Base-by-base conservation (phyloP, 2,329 filamentous ascomycete species). In the Trichoderma semiorbis region DNA sequence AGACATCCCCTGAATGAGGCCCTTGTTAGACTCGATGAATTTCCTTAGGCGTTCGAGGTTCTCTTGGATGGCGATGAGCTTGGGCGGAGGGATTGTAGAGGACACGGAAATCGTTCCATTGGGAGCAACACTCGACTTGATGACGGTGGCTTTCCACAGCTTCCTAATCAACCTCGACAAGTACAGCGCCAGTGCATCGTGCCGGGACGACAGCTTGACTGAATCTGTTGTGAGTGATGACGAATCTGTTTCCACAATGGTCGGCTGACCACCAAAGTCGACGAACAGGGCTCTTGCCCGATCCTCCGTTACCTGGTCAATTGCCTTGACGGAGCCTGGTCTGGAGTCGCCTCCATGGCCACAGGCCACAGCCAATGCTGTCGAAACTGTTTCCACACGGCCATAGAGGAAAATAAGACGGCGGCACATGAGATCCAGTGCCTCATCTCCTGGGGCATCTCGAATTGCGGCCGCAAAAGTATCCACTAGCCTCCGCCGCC, bases 281-380 rank as follows among this genome's bases (percentile, higher is more conserved):
- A 98, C 94, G 80, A 98, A 98, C 1, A 92, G 92, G 74, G 93
- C 91, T 72, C 94, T 90, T 5, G 95, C 96, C 73, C 91, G 89
- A 75, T 97, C 94, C 61, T 97, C 86, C 1, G 97, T 94, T 43
- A 94, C 89, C 14, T 95, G 93, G 77, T 98, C 96, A 39, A 91
- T 92, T 28, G 93, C 91, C 57, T 94, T 89, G 57, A 90, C 88
- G 71, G 94, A 92, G 0, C 92, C 92, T 24, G 93, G 88, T 28
- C 86, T 82, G 3, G 86, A 80, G 77, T 97, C 95, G 30, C 92
- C 91, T 11, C 94, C 95, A 79, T 98, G 95, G 5, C 95, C 95
- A 80, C 96, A 99, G 47, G 96, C 95, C 34, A 99, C 96, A 12
- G 96, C 96, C 66, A 99, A 84, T 30, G 96, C 95, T 53, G 95